Evolutionary conservation across 805 yeast species (phyloP).

Genomic region (Candida sphagnicola): DNA sequence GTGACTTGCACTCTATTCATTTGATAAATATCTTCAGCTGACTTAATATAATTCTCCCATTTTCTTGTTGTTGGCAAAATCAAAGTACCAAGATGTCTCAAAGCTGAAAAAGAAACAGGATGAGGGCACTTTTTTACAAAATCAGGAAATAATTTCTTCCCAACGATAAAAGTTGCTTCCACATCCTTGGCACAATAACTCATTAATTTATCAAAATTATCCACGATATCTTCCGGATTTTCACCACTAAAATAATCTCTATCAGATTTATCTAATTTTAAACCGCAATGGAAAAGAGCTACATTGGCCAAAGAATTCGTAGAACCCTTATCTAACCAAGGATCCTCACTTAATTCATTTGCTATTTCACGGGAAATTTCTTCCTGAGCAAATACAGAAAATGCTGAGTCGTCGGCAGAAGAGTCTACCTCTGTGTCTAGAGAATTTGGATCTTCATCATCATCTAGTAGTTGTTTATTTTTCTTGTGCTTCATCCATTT

Average conservation of each 20-base stretch:
- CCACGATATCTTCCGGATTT: conserved; percentile 50
- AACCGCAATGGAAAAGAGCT: conserved; percentile 71
- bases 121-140: conserved; percentile 76
- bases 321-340: conserved; percentile 80
- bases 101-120: conserved; percentile 90
- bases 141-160: conserved; percentile 62
- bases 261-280: conserved; percentile 58
- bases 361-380: conserved; percentile 15
- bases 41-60: conserved; percentile 72
- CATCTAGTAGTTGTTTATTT: conserved; percentile 15
- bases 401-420: conserved; percentile 11
- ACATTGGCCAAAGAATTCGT: conserved; percentile 79
- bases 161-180: conserved; percentile 65
- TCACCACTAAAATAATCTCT: conserved; percentile 61
- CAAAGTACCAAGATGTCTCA: conserved; percentile 66
- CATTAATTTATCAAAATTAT: conserved; percentile 59
- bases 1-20: conserved; percentile 55
- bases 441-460: conserved; percentile 4
- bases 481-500: conserved; percentile 63
- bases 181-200: conserved; percentile 87
- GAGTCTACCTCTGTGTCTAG: neutral
- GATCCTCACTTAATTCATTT: conserved; percentile 50
- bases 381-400: conserved; percentile 2
- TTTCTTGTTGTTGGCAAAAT: conserved; percentile 70
- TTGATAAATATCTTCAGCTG: conserved; percentile 65